Percentiles rank a stretch among this genome's conserved stretches.
These are phyloP conservation scores for Cicer yamashitae DNA, from an alignment of 306 rosid genomes.

Conservation along the genomic window DNA sequence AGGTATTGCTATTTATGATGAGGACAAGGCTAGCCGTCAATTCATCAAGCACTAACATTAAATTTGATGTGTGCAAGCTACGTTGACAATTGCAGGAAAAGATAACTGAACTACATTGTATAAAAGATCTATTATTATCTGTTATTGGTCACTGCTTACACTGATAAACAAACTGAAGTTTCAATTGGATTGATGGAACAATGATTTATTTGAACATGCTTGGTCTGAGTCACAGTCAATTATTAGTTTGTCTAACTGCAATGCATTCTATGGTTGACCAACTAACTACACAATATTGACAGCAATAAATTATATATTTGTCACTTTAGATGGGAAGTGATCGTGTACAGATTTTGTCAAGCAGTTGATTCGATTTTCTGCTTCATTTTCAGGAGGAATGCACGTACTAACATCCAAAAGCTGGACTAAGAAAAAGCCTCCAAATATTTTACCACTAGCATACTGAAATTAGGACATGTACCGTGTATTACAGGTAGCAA, in stretches of 20 bases:
- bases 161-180: conserved; percentile 15
- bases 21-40: not conserved
- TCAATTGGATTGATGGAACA: conserved; percentile 2
- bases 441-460: conserved; percentile 35
- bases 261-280: not conserved
- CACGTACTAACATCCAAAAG: conserved; percentile 42
- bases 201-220: not conserved
- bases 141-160: not conserved
- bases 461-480: conserved; percentile 40
- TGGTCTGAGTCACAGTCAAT: not conserved
- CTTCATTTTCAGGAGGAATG: conserved; percentile 52
- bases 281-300: not conserved
- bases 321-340: not conserved
- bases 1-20: not conserved
- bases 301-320: not conserved
- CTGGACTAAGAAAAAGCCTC: conserved; percentile 29
- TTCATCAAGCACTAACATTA: conserved; percentile 3
- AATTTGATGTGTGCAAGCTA: not conserved
- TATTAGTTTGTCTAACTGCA: conserved; percentile 9
- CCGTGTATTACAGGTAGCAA: conserved; percentile 25
- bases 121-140: not conserved
- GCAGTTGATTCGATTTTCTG: conserved; percentile 45
- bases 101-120: not conserved
- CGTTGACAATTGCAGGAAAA: not conserved
- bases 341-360: not conserved